Evolutionary conservation across 768 basidiomycete genomes (phyloP).

Genomic region (Exsudoporus frostii): DNA sequence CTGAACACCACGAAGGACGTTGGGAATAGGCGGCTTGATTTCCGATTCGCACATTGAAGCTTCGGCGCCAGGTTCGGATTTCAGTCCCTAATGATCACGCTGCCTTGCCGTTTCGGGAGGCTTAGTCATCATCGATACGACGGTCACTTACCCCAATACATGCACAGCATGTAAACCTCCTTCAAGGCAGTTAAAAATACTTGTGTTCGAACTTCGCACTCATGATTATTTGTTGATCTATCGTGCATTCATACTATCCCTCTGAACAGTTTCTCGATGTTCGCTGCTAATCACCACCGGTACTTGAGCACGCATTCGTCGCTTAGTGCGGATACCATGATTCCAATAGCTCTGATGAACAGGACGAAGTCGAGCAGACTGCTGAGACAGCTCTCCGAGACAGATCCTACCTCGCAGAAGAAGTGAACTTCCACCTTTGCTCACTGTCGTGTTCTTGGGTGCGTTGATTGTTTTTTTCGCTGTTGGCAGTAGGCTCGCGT

Average conservation of each 20-base stretch:
- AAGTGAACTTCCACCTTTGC: constrained; percentile 31
- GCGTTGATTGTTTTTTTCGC: neutral
- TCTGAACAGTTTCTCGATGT: too few relatives aligned
- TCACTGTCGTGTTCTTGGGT: neutral
- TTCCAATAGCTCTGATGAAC: constrained; percentile 40
- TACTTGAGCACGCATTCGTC: neutral
- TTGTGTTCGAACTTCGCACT: too few relatives aligned
- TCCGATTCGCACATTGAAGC: constrained; percentile 56
- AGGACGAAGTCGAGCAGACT: constrained; percentile 32
- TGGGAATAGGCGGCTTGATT: constrained; percentile 59
- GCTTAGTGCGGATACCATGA: too few relatives aligned
- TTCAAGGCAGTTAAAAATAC: too few relatives aligned
- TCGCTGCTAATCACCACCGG: too few relatives aligned
- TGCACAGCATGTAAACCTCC: too few relatives aligned
- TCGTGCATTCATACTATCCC: neutral
- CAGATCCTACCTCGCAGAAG: constrained; percentile 43
- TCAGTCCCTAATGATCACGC: too few relatives aligned
- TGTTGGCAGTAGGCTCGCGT: too few relatives aligned
- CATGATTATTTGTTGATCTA: neutral
- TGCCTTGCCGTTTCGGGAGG: too few relatives aligned
- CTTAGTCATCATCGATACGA: too few relatives aligned
- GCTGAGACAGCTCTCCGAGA: constrained; percentile 19
- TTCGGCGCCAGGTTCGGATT: too few relatives aligned
- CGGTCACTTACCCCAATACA: too few relatives aligned
- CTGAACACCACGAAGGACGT: constrained; percentile 38